A percentile compares a stretch with the other conserved stretches of the same genome.
These are phyloP conservation scores for Leccinum subrobustum DNA, from an alignment of 1,284 basidiomycete species.

Conservation along the genomic window DNA sequence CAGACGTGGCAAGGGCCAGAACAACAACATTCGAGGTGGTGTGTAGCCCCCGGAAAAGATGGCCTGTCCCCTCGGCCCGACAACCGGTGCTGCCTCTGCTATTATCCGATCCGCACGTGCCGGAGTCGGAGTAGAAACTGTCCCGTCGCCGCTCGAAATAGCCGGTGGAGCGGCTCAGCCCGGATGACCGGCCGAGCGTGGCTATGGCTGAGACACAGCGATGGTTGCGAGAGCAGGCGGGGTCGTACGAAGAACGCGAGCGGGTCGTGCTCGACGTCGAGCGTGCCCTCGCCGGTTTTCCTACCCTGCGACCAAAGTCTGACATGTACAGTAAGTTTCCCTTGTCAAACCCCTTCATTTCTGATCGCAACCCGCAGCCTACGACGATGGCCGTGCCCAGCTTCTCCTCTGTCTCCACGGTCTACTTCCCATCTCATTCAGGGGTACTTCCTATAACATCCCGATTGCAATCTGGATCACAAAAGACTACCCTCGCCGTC, in stretches of 20 bases:
- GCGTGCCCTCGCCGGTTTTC: constrained; percentile 55
- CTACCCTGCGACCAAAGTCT: constrained; percentile 81
- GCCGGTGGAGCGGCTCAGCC: neutral
- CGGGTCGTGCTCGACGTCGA: constrained; percentile 65
- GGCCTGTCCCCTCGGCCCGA: neutral
- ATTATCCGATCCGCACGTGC: neutral
- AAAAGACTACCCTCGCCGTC: constrained; percentile 74
- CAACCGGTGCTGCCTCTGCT: neutral
- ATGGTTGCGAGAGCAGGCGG: constrained; percentile 69
- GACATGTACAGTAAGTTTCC: constrained; percentile 82
- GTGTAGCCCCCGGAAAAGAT: neutral
- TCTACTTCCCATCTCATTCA: constrained; percentile 85
- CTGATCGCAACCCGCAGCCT: constrained; percentile 51
- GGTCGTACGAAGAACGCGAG: constrained; percentile 64
- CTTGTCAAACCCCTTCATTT: neutral
- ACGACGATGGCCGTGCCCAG: constrained; percentile 92
- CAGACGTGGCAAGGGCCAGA: constrained; percentile 22
- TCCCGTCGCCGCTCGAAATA: neutral
- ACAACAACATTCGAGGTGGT: constrained; percentile 1
- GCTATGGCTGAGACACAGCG: constrained; percentile 41
- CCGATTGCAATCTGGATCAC: constrained; percentile 90
- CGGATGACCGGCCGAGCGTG: neutral
- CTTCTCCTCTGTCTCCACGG: constrained; percentile 90
- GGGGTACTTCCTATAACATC: constrained; percentile 85
- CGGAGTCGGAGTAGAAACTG: neutral